These are phyloP conservation scores for Botrytis tulipae DNA, from an alignment of 2,329 filamentous ascomycete species.

Conservation along the genomic window DNA sequence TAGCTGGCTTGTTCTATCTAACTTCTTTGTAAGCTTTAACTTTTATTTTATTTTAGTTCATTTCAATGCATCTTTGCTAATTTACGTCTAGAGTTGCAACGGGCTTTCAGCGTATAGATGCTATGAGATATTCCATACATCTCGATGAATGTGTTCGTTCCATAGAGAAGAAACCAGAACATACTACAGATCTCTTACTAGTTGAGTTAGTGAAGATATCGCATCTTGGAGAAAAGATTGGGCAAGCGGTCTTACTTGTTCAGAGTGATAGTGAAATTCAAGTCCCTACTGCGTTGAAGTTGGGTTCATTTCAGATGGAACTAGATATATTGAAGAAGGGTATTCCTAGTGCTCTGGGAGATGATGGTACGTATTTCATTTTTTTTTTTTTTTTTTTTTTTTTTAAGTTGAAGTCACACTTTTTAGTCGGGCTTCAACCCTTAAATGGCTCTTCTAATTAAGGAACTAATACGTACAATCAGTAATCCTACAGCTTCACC, in stretches of 20 bases:
- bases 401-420: neutral
- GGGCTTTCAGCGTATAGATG: conserved; percentile 11
- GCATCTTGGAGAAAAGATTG: conserved; percentile 8
- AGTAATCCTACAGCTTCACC: conserved; percentile 18
- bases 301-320: conserved; percentile 1
- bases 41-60: neutral
- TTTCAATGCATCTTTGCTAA: neutral
- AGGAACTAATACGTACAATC: neutral
- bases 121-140: conserved; percentile 14
- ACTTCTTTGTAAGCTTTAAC: conserved; percentile 5
- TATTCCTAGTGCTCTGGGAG: neutral
- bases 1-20: conserved; percentile 17
- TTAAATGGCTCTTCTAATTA: neutral
- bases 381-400: neutral
- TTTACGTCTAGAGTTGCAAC: conserved; percentile 1
- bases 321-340: neutral
- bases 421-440: neutral
- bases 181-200: conserved; percentile 3
- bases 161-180: conserved; percentile 2
- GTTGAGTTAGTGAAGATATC: conserved; percentile 11
- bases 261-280: conserved; percentile 5
- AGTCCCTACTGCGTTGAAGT: neutral
- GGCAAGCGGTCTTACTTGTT: neutral
- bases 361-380: neutral
- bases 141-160: conserved; percentile 4